These are phyloP conservation scores for Colletotrichum tanaceti DNA, from an alignment of 2,329 filamentous ascomycete species.

Conservation along the genomic window DNA sequence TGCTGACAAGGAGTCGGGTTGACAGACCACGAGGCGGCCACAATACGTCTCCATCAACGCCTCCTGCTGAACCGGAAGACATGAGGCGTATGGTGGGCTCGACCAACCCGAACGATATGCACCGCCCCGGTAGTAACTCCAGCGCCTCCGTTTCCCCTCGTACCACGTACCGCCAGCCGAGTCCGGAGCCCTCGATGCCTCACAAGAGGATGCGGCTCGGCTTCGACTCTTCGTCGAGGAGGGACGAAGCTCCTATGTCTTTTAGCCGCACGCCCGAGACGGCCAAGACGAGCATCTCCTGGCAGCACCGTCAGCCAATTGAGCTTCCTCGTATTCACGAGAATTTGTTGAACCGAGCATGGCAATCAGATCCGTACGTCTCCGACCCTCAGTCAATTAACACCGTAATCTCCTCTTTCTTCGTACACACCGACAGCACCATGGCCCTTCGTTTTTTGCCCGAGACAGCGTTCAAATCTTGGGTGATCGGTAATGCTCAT, in stretches of 20 bases:
- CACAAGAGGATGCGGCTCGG: conserved; percentile 63
- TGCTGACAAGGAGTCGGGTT: conserved; percentile 40
- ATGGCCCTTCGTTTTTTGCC: conserved; percentile 57
- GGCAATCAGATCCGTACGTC: conserved; percentile 63
- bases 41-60: conserved; percentile 66
- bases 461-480: conserved; percentile 53
- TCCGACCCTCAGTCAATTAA: conserved; percentile 56
- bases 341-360: conserved; percentile 60
- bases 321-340: conserved; percentile 63
- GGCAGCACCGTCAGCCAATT: conserved; percentile 51
- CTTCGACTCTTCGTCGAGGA: conserved; percentile 57
- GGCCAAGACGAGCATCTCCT: conserved; percentile 50
- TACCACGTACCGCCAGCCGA: conserved; percentile 50
- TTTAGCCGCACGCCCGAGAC: conserved; percentile 51
- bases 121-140: conserved; percentile 56
- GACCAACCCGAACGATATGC: conserved; percentile 51
- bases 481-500: conserved; percentile 51
- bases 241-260: conserved; percentile 48
- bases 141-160: conserved; percentile 63
- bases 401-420: conserved; percentile 55
- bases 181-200: conserved; percentile 49
- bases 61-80: conserved; percentile 63
- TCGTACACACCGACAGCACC: conserved; percentile 55
- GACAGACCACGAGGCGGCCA: conserved; percentile 67
- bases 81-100: conserved; percentile 51